phyloP scores from a whole-genome alignment of 2,329 filamentous ascomycete genomes.

The Mollisia scopiformis region DNA sequence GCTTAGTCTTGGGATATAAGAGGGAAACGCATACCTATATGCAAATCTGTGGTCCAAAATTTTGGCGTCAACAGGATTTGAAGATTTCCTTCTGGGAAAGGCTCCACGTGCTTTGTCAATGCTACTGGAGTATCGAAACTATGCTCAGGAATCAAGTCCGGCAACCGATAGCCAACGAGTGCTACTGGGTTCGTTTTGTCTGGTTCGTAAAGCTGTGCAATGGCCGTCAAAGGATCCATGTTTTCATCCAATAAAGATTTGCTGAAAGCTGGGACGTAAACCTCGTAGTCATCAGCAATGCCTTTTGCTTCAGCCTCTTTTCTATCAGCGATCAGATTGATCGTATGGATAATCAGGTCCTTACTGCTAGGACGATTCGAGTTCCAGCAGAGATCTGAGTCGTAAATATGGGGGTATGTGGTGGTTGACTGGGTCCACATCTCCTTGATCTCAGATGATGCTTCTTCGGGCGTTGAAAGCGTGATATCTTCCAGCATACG shows the following conservation, averaged over 20 bases:
- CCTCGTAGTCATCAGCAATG: not conserved
- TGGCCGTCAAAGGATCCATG: not conserved
- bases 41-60: conserved; percentile 15
- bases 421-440: not conserved
- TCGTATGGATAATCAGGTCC: not conserved
- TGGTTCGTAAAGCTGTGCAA: not conserved
- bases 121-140: not conserved
- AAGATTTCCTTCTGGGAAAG: conserved; percentile 3
- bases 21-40: conserved; percentile 14
- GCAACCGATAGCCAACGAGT: not conserved
- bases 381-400: not conserved
- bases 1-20: not conserved
- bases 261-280: not conserved
- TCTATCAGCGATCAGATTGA: not conserved
- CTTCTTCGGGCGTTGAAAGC: not conserved
- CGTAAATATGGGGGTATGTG: not conserved
- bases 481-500: not conserved
- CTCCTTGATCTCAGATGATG: not conserved
- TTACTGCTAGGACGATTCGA: not conserved
- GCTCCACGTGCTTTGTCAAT: conserved; percentile 6
- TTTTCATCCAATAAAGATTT: not conserved
- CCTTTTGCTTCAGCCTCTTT: not conserved
- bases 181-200: not conserved
- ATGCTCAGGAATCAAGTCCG: not conserved
- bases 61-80: conserved; percentile 20